These are phyloP conservation scores for Microcera coccophila DNA, from an alignment of 2,329 filamentous ascomycete genomes.

Conservation along the genomic window DNA sequence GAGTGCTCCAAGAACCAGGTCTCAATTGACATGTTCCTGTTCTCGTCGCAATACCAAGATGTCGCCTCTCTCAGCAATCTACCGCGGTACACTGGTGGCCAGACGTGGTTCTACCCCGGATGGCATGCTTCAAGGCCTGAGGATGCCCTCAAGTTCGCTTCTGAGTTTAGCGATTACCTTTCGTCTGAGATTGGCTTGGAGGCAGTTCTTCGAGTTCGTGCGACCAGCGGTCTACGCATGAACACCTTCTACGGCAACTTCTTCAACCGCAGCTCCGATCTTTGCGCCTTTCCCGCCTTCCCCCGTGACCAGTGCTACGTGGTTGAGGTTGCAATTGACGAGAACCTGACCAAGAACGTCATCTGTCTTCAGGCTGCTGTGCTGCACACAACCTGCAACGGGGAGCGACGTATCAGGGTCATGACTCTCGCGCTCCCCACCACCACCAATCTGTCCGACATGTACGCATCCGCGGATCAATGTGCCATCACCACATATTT, in stretches of 20 bases:
- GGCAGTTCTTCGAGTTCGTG: conserved; percentile 90
- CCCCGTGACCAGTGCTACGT: conserved; percentile 96
- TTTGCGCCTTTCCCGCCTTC: conserved; percentile 97
- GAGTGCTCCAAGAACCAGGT: conserved; percentile 99
- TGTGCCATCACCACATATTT: conserved; percentile 91
- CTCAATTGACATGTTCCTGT: conserved; percentile 97
- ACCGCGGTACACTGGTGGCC: conserved; percentile 91
- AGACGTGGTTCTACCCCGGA: conserved; percentile 97
- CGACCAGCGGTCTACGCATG: conserved; percentile 92
- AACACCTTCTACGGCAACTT: conserved; percentile 99
- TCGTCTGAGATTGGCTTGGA: conserved; percentile 94
- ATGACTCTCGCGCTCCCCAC: conserved; percentile 91
- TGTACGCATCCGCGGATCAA: conserved; percentile 94
- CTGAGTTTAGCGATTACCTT: conserved; percentile 95
- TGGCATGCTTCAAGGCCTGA: conserved; percentile 94
- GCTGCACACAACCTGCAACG: conserved; percentile 95
- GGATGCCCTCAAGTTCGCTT: conserved; percentile 96
- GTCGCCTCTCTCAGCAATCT: conserved; percentile 94
- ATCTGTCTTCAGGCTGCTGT: conserved; percentile 93
- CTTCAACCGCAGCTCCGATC: conserved; percentile 95
- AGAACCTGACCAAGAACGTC: conserved; percentile 85
- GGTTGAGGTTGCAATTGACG: conserved; percentile 96
- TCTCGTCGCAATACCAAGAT: conserved; percentile 94
- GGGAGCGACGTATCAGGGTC: conserved; percentile 90
- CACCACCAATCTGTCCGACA: conserved; percentile 81